phyloP scores from a whole-genome alignment of 148 eudicot species.

The Silene uniflora region DNA sequence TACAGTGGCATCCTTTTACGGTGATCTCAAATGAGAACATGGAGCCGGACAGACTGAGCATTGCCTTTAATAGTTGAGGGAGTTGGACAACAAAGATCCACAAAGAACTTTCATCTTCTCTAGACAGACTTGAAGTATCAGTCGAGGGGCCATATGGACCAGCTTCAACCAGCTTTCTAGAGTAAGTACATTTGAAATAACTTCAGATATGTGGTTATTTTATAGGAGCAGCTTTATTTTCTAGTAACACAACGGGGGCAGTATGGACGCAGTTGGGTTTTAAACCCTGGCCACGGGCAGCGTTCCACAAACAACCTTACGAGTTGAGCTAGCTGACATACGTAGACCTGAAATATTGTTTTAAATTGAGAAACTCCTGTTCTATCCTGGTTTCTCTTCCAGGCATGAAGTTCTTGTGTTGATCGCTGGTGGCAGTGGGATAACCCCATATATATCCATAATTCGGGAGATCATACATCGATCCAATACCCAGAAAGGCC shows the following conservation, averaged over 20 bases:
- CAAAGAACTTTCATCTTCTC: slow-evolving; percentile 38
- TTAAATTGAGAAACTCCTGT: no score
- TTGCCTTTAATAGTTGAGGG: slow-evolving; percentile 42
- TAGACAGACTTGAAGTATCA: slow-evolving; percentile 39
- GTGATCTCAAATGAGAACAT: slow-evolving; percentile 49
- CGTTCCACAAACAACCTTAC: no score
- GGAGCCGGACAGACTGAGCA: slow-evolving; percentile 60
- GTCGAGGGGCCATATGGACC: slow-evolving; percentile 60
- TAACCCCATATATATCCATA: slow-evolving; percentile 48
- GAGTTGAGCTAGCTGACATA: no score
- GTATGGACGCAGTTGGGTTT: no score
- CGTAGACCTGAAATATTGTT: no score
- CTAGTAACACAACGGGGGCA: no score
- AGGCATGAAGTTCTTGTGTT: slow-evolving; percentile 43
- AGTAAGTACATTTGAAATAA: slow-evolving; percentile 19
- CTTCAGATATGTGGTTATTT: neutral
- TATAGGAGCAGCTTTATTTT: no score
- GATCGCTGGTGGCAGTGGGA: slow-evolving; percentile 52
- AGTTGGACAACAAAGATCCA: slow-evolving; percentile 47
- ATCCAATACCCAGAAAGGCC: slow-evolving; percentile 23
- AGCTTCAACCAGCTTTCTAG: slow-evolving; percentile 36
- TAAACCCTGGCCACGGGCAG: no score
- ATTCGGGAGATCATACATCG: slow-evolving; percentile 43
- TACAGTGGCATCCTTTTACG: slow-evolving; percentile 86
- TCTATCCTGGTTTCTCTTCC: neutral